Evolutionary conservation across 306 rosid species (phyloP).

Genomic region (Pueraria montana): DNA sequence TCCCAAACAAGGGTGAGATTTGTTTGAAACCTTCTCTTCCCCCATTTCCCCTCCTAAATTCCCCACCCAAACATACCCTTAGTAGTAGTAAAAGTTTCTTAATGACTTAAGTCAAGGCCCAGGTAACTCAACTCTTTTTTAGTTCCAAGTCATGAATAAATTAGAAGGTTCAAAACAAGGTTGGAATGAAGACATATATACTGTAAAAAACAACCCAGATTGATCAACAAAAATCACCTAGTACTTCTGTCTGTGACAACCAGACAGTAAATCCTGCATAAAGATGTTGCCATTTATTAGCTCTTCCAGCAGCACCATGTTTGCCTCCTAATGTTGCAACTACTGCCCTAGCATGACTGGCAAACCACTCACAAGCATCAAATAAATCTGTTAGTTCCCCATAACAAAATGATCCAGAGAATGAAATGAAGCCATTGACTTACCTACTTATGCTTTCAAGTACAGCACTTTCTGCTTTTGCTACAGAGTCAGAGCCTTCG

Average conservation of each 20-base stretch:
- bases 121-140: slow-evolving; percentile 14
- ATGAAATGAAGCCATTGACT: slow-evolving; percentile 34
- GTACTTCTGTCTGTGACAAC: slow-evolving; percentile 88
- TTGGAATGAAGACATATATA: slow-evolving; percentile 25
- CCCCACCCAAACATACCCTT: too few relatives aligned
- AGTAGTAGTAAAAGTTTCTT: slow-evolving; percentile 10
- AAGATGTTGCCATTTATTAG: slow-evolving; percentile 85
- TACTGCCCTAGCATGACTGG: slow-evolving; percentile 83
- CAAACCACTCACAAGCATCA: slow-evolving; percentile 42
- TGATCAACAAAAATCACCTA: slow-evolving; percentile 55
- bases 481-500: slow-evolving; percentile 81
- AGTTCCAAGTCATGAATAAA: slow-evolving; percentile 16
- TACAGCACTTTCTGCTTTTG: slow-evolving; percentile 78
- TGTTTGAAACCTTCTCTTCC: too few relatives aligned
- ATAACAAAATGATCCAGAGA: neutral
- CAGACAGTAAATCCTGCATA: slow-evolving; percentile 90
- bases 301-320: slow-evolving; percentile 73
- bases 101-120: slow-evolving; percentile 8
- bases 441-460: slow-evolving; percentile 95
- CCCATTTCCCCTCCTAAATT: too few relatives aligned
- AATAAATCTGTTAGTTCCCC: slow-evolving; percentile 24
- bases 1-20: slow-evolving; percentile 17
- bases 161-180: slow-evolving; percentile 44
- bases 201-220: slow-evolving; percentile 14
- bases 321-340: slow-evolving; percentile 84